phyloP scores from a whole-genome alignment of 169 alveolate species.

The Eimeria maxima region DNA sequence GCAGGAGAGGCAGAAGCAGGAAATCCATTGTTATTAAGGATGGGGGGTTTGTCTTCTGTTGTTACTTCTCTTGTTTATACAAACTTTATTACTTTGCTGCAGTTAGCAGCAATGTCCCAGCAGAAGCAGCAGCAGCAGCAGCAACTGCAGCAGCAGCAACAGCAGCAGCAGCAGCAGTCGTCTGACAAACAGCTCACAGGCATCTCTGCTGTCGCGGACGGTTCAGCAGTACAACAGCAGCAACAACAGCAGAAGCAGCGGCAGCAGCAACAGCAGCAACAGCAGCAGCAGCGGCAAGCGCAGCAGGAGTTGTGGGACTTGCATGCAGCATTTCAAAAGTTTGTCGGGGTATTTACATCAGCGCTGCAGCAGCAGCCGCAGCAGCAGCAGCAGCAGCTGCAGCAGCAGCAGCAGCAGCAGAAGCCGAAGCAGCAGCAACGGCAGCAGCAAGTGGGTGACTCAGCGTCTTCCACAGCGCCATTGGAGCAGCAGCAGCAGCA shows the following conservation, averaged over 20 bases:
- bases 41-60: neutral
- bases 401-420: slow-evolving; percentile 2
- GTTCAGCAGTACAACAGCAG: slow-evolving; percentile 38
- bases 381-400: slow-evolving; percentile 17
- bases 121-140: slow-evolving; percentile 55
- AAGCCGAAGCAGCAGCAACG: slow-evolving; percentile 51
- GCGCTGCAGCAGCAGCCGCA: slow-evolving; percentile 32
- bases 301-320: slow-evolving; percentile 35
- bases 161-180: neutral
- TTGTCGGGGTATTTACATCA: neutral
- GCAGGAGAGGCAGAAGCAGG: slow-evolving; percentile 16
- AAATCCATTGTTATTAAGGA: neutral
- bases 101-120: slow-evolving; percentile 8
- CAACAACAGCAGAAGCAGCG: neutral
- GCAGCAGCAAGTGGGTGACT: neutral
- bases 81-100: slow-evolving; percentile 29
- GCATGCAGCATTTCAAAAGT: slow-evolving; percentile 12
- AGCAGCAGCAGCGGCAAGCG: slow-evolving; percentile 28
- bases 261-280: slow-evolving; percentile 23
- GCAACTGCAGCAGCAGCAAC: slow-evolving; percentile 31
- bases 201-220: slow-evolving; percentile 3
- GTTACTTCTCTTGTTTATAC: slow-evolving; percentile 26
- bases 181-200: neutral
- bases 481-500: slow-evolving; percentile 55
- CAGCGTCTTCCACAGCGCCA: neutral